A percentile compares a stretch with the other conserved stretches of the same genome.
These are phyloP conservation scores for Amanita muscaria DNA, from an alignment of 768 basidiomycete species.

Conservation along the genomic window DNA sequence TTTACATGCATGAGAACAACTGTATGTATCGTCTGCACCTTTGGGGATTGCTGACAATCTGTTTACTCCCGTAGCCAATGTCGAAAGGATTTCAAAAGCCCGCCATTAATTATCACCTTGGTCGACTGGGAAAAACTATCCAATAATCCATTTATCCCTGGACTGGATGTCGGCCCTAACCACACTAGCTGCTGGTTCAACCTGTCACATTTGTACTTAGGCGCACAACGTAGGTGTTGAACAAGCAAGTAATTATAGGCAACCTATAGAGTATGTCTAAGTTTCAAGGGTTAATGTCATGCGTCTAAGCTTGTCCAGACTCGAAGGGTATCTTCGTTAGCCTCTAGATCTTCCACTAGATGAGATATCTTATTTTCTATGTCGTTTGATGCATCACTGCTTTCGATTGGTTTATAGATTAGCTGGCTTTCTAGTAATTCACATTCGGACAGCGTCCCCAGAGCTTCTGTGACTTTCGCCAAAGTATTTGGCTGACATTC, in stretches of 20 bases:
- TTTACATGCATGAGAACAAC: constrained; percentile 82
- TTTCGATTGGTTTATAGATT: constrained; percentile 44
- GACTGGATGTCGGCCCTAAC: too few relatives aligned
- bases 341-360: constrained; percentile 46
- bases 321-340: constrained; percentile 46
- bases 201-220: too few relatives aligned
- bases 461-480: constrained; percentile 26
- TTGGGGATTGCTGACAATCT: constrained; percentile 2
- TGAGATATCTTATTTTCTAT: constrained; percentile 29
- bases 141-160: constrained; percentile 35
- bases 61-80: constrained; percentile 43
- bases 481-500: constrained; percentile 35
- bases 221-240: too few relatives aligned
- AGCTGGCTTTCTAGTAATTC: constrained; percentile 40
- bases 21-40: constrained; percentile 36
- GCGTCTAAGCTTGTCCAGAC: constrained; percentile 48
- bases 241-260: too few relatives aligned
- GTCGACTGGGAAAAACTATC: constrained; percentile 64
- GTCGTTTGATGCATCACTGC: constrained; percentile 29
- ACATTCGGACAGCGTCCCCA: constrained; percentile 19
- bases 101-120: constrained; percentile 86
- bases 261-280: too few relatives aligned
- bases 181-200: not conserved
- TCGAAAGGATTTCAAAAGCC: constrained; percentile 60
- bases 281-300: constrained; percentile 8